These are phyloP conservation scores for Suillus lakei DNA, from an alignment of 768 basidiomycete genomes.

Conservation along the genomic window DNA sequence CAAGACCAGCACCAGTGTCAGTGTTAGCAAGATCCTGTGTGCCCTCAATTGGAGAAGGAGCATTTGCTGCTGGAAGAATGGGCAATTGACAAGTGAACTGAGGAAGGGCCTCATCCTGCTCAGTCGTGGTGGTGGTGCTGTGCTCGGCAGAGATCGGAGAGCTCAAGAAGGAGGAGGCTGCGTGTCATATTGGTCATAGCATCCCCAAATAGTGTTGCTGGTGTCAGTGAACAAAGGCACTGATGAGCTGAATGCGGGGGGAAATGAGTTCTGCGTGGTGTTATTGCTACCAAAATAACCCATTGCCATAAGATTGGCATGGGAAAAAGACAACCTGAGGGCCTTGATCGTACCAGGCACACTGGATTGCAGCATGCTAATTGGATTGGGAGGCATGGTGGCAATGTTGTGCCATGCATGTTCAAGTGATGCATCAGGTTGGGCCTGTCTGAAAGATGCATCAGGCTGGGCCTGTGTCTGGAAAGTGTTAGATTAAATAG, in stretches of 20 bases:
- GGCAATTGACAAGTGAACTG: not conserved
- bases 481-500: not conserved
- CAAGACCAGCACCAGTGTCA: no score
- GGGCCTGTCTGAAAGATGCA: not conserved
- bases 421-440: not conserved
- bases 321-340: not conserved
- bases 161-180: no score
- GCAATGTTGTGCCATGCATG: not conserved
- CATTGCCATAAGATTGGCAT: not conserved
- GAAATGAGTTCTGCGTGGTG: not conserved
- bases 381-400: not conserved
- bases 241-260: not conserved
- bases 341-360: not conserved
- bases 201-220: no score
- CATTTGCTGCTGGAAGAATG: not conserved
- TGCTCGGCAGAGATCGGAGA: no score
- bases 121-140: not conserved
- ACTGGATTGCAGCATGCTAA: not conserved
- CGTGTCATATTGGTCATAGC: no score
- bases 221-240: not conserved
- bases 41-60: not conserved
- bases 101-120: not conserved
- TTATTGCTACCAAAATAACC: not conserved
- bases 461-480: not conserved
- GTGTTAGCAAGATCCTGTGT: no score